Base-by-base conservation (phyloP, 176 grass and related monocot species). In the barley (Hordeum vulgare) region DNA sequence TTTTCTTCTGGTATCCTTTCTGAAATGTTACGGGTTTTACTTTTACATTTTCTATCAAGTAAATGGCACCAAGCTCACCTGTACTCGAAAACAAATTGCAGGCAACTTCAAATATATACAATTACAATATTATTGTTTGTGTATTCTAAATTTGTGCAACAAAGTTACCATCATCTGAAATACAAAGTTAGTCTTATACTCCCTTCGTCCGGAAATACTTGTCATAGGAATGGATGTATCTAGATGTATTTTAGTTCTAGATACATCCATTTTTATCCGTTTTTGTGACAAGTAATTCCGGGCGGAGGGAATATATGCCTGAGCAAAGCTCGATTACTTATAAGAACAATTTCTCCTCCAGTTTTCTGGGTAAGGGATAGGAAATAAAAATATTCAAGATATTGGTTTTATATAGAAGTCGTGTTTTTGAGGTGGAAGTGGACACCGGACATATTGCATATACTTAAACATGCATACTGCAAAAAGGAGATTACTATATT, bases 31-130 rank as follows among this genome's bases (percentile, higher is more conserved):
- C 29, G 13, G 18, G 44, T 34, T 63, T 62, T 35, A n/a, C 35
- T 34, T 63, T 62, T 35, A n/a, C 35, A 33, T 75, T 62, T 61
- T 62, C 25, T 74, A 74, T 83, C 80, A 74, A 74, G 26, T 72
- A 82, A 42, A 82, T 60, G 59, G 49, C 51, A 72, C 53, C 51
- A 82, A 44, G 17, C 53, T 8, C 17, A 82, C 36, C 49, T 81
- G 3, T 40, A 59, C 71, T 59, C 14, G 17, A 66, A 84, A 18
- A 75, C 24, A 84, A 68, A 37, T 49, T 56, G 66, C 24, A 57
- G 54, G 27, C 15, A 7, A 33, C 78, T 78, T 68, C 33, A 78
- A 70, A 69, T 58, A 71, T 61, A 39, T 70, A 12, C 39, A 23
- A 27, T 61, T 75, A 85, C 13, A 4, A 60, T 23, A 71, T 61